Evolutionary conservation across 495 filamentous ascomycete genomes (phyloP), one percentile per base, ranked within the genome.

Genomic region (Penicillium chermesinum): DNA sequence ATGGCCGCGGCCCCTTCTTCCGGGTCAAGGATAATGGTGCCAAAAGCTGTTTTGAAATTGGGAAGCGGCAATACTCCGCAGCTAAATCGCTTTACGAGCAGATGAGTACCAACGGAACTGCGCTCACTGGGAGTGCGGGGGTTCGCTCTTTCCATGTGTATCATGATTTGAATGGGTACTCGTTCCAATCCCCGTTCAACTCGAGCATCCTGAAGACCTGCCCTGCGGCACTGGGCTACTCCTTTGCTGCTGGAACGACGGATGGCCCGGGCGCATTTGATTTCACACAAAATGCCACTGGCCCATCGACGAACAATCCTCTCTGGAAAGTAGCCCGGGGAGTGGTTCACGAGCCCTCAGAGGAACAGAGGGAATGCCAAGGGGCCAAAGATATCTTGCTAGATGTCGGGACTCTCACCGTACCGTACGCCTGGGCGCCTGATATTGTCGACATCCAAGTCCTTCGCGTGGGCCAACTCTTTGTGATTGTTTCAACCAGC

Each of bases 181-280:
- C 67, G 9, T 96, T 96, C 53, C 61, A 67, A 10, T 79, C 91
- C 6, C 75, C 86, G 0, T 74, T 74, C 56, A 95, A 95, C 57
- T 86, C 86, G 36, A 84, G 82, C 8, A 74, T 65, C 16, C 79
- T 84, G 13, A 74, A 61, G 16, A 95, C 91, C 8, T 96, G 93
- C 55, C 83, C 89, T 8, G 93, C 93, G n/a, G 93, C 91, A 0
- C 65, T 98, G 32, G 93, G 93, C 16, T 95, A 91, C 51, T 89
- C 86, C 2, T 98, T 98, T 65, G 93, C 93, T 12, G 93, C 87
- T 8, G 93, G 93, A 6, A 98, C 93, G 1, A 89, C 89, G 1
- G 93, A 98, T 61, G 89, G 93, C 7, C 91, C 91, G 0, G 93
- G 93, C 0, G 83, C 80, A 2, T 96, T 96, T 59, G 91, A 98